Conservation (phyloP, 1,284 basidiomycete genomes). For the Xerocomus tenax region DNA sequence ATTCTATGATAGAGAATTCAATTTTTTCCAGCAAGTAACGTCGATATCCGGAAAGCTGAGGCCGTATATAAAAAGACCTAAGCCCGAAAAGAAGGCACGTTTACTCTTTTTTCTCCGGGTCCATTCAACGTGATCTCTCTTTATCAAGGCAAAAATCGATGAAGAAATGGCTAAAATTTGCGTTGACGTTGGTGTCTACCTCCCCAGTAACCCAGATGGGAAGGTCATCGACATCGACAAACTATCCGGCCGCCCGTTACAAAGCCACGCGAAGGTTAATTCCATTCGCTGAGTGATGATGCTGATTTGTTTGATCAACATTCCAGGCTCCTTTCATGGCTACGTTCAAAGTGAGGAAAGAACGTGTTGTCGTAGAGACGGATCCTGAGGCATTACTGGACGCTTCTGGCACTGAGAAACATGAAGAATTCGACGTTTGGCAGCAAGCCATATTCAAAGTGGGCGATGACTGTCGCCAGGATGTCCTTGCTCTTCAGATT, state of each 20-base stretch:
- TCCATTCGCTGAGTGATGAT: background rate
- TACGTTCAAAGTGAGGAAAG: constrained; percentile 94
- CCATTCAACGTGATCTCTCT: background rate
- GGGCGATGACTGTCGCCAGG: constrained; percentile 97
- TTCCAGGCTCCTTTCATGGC: constrained; percentile 98
- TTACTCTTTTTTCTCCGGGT: background rate
- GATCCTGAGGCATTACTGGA: constrained; percentile 66
- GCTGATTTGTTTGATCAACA: background rate
- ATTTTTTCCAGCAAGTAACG: constrained; percentile 94
- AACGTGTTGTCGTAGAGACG: constrained; percentile 52
- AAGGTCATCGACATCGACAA: constrained; percentile 94
- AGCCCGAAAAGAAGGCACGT: constrained; percentile 89
- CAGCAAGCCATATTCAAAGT: constrained; percentile 99
- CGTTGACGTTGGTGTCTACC: constrained; percentile 89
- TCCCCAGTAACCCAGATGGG: constrained; percentile 96
- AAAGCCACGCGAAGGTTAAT: constrained; percentile 89
- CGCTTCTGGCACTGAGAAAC: constrained; percentile 47
- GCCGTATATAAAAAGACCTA: constrained; percentile 92
- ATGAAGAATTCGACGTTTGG: constrained; percentile 82
- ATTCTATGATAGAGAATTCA: constrained; percentile 94
- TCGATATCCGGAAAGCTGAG: constrained; percentile 97
- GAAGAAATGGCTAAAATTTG: constrained; percentile 97
- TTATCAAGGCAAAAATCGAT: constrained; percentile 85
- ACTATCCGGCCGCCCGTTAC: constrained; percentile 89
- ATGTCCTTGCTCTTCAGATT: constrained; percentile 90